Conservation (phyloP, 352 stramenopile genomes). For the Thalassiosira mediterranea region DNA sequence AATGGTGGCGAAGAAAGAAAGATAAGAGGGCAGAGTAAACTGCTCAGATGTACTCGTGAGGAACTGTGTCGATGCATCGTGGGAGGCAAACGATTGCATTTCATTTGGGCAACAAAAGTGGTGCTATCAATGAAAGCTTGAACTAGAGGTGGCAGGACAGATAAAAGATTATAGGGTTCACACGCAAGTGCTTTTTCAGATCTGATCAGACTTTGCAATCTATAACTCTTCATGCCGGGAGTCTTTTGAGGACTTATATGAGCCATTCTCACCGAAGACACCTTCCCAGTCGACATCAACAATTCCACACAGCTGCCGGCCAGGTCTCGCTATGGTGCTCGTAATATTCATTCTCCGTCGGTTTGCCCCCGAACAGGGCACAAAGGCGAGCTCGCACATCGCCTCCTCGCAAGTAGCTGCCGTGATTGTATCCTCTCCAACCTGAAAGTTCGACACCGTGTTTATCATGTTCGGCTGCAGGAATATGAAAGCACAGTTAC, state of each 20-base stretch:
- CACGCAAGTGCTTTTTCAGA: too few species aligned
- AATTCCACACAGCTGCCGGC: conserved; percentile 27
- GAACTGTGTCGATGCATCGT: too few species aligned
- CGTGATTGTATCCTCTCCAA: conserved; percentile 40
- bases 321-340: conserved; percentile 32
- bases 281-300: conserved; percentile 22
- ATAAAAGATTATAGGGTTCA: too few species aligned
- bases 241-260: neutral
- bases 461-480: conserved; percentile 42
- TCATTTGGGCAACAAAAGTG: too few species aligned
- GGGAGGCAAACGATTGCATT: too few species aligned
- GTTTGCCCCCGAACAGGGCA: conserved; percentile 34
- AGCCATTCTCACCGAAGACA: conserved; percentile 9
- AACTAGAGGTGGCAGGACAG: too few species aligned
- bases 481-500: conserved; percentile 48
- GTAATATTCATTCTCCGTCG: conserved; percentile 50
- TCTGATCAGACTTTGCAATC: too few species aligned
- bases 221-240: neutral
- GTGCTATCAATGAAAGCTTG: too few species aligned
- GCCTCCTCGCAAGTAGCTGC: conserved; percentile 50
- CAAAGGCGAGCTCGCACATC: conserved; percentile 32
- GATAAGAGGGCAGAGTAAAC: too few species aligned
- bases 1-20: too few species aligned
- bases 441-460: conserved; percentile 34
- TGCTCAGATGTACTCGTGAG: too few species aligned